Evolutionary conservation across 2,329 filamentous ascomycete genomes (phyloP).

Genomic region (Xylogone sp.): DNA sequence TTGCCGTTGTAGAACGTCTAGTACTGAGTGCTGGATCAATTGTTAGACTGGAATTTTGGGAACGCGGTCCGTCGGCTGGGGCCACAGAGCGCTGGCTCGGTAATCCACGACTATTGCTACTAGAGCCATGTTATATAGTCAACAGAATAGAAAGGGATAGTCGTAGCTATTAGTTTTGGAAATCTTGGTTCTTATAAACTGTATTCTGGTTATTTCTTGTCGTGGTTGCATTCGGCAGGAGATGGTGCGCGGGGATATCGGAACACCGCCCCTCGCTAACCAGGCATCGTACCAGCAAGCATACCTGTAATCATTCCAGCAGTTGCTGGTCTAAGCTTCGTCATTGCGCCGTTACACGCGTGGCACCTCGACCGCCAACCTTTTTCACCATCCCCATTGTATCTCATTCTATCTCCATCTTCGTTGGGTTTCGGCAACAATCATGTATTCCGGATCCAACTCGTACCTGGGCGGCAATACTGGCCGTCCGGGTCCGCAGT

Average conservation of each 20-base stretch:
- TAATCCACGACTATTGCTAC: too few relatives aligned
- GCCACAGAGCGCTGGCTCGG: neutral
- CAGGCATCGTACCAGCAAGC: too few relatives aligned
- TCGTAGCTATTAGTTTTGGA: too few relatives aligned
- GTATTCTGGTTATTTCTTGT: too few relatives aligned
- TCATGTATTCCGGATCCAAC: constrained; percentile 89
- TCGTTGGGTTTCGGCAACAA: constrained; percentile 15
- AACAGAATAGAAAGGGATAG: too few relatives aligned
- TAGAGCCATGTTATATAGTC: too few relatives aligned
- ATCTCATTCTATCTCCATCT: constrained; percentile 8
- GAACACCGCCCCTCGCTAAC: neutral
- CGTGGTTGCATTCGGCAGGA: too few relatives aligned
- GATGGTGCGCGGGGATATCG: too few relatives aligned
- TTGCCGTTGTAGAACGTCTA: neutral
- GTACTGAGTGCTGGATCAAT: neutral
- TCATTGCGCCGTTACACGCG: constrained; percentile 13
- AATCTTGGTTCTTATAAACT: too few relatives aligned
- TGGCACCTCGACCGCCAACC: constrained; percentile 1
- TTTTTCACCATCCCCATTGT: constrained; percentile 7
- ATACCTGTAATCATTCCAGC: neutral
- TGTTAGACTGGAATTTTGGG: neutral
- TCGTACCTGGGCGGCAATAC: constrained; percentile 78
- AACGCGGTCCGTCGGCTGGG: neutral
- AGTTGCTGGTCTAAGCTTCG: constrained; percentile 9
- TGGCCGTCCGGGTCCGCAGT: constrained; percentile 64